Base-by-base conservation (phyloP, 805 yeast species). In the Cyberlindnera mississippiensis region DNA sequence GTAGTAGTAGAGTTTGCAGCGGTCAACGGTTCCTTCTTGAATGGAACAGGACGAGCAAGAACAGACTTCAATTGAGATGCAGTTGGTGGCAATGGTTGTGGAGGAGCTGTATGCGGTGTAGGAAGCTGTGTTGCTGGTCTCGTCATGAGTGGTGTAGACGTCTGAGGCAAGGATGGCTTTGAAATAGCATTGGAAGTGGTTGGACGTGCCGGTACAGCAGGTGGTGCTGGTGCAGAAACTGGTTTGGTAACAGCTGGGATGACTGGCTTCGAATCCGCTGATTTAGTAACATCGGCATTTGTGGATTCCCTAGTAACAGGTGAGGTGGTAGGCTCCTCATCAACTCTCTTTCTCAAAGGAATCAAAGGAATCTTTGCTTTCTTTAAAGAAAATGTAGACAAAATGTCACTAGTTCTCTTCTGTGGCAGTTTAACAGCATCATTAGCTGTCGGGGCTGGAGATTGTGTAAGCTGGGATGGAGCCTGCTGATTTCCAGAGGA, bases 321-420 rank as follows among this genome's bases (percentile, higher is more conserved):
- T n/a, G n/a, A n/a, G n/a, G n/a, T n/a, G n/a, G n/a, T n/a, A 17
- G 17, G 7, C 13, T 17, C 30, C 10, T 30, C 30, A 27, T 27
- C 22, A 22, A 20, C 35, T n/a, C 28, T 37, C 44, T 42, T 40
- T 33, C 33, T 31, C 39, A 45, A 33, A 12, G 35, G 34, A 28
- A 57, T 57, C 42, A 57, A 39, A 11, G 59, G 51, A 17, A 57
- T 53, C 37, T 51, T 57, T 15, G 49, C 51, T 42, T 50, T 57
- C 45, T 57, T 57, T 27, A 50, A 40, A 8, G 49, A 51, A 37
- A 57, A 53, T 20, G 38, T 48, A 6, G 51, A 45, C 28, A 57
- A 33, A 4, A 45, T 42, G 39, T 51, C 57, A 46, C 45, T 48
- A 14, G 46, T 43, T 33, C 58, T 47, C 49, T 55, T 53, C 38